Base-by-base conservation (phyloP, 768 basidiomycete genomes). In the Podaxis rugospora region DNA sequence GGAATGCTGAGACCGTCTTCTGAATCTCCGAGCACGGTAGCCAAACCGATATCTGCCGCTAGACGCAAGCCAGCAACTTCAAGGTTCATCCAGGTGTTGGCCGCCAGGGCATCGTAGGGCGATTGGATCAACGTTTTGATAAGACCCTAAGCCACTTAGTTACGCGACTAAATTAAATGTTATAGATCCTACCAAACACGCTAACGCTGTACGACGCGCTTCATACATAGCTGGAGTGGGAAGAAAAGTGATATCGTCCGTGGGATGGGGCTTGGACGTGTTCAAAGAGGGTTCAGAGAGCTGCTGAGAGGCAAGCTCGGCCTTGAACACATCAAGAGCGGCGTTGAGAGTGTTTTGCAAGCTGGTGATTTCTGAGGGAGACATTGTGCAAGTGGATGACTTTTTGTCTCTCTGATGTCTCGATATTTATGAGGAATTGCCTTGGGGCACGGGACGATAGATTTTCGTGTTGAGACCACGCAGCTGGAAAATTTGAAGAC, bases 261-360 rank as follows among this genome's bases (percentile, higher is more conserved):
- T 73, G 28, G 72, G 73, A 59, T 76, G 75, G 13, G 68, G 60
- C 57, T 75, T 72, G 0, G 73, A 73, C 0, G 75, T 73, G 44
- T 70, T 70, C 57, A 73, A 62, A 6, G 76, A 76, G 2, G 73
- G 76, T 63, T 76, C 74, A 5, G 72, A 64, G 11, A 77, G 66
- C 51, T 71, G 67, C 55, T 74, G 74, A 18, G 72, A 69, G 23
- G 68, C 69, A 28, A 76, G 67, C 63, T 76, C 76, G 6, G 72
- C 71, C 64, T 75, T 75, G 69, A 75, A 75, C 27, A 66, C 65
- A 57, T 78, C 75, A 46, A 78, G 71, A 11, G 76, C 76, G 39
- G 59, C 65, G 57, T 76, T 78, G 60, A 78, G 72, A 39, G 76
- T 75, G 54, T 67, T 69, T 64, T 76, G 76, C 35, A 78, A 72